Base-by-base conservation (phyloP, 108 stramenopile species). In the Cyclotella kingstonii region DNA sequence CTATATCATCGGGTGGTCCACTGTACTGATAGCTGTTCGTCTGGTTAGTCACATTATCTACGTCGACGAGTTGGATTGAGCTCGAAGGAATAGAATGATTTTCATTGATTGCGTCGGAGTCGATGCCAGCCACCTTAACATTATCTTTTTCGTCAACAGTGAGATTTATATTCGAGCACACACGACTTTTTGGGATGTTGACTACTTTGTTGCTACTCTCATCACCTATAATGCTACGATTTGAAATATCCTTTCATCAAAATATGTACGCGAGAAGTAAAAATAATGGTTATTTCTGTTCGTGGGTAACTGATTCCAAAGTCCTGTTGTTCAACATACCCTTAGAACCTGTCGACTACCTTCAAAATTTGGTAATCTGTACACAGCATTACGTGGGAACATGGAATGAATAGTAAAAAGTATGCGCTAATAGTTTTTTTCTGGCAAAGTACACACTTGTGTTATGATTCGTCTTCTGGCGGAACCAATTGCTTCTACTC, bases 1-100 rank as follows among this genome's bases (percentile, higher is more conserved):
- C 98, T 68, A 98, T 97, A 54, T 98, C 86, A 64, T 95, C 93
- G 11, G 89, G 77, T 34, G 69, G 82, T 45, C 85, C 85, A 35
- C 76, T 78, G 65, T 85, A 84, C 54, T 92, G 90, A 61, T 92
- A 92, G 18, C 70, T 64, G 42, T 39, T 53, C 51, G 25, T 29
- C 28, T 26, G 59, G 43, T n/a, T n/a, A n/a, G n/a, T n/a, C n/a
- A n/a, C 31, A 28, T 17, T 29, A 27, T 18, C 23, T n/a, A 6
- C 4, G n/a, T 19, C 30, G 40, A 17, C 14, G 17, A 38, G 6
- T 9, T n/a, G 5, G 27, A 30, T 33, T 47, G 8, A 28, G 19
- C 25, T 25, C 34, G 45, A 14, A 28, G 52, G 31, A 26, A 19
- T 12, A 34, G 49, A 14, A 56, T n/a, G 30, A 30, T 63, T 63